Base-by-base conservation (phyloP, 768 basidiomycete genomes). In the Neoboletus magnificus region DNA sequence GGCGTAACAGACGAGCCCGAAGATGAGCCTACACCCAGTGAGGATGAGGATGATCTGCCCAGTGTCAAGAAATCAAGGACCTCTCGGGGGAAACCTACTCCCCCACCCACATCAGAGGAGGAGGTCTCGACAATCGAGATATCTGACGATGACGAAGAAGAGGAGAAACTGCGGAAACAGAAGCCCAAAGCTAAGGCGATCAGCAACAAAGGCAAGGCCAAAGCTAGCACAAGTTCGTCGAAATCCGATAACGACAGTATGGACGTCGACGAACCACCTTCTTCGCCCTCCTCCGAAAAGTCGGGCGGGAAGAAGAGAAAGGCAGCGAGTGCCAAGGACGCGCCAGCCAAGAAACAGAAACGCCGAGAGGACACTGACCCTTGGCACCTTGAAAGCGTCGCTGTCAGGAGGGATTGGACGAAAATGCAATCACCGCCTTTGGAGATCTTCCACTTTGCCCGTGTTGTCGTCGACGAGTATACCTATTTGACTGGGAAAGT, bases 381-480 rank as follows among this genome's bases (percentile, higher is more conserved):
- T 8, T 91, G 93, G 90, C 86, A 85, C 53, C 82, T 95, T 2
- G 78, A 79, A 35, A 80, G 79, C 1, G 71, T 75, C 25, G 71
- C 75, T 0, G 91, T 92, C 13, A 77, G 79, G 64, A 77, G 76
- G 50, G 85, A 96, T 60, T 96, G 86, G 86, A 86, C 76, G 8
- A 73, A 84, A 63, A 89, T 94, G 85, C 80, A 83, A 49, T 82
- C 85, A 1, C 93, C 94, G 1, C 89, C 93, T 18, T 74, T 97
- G 50, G 92, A 96, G 71, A 87, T 93, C 79, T 97, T 98, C 82
- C 83, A 93, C 65, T 97, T 91, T 68, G 77, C 90, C 4, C 87
- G 94, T 6, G 82, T 89, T 29, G 88, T 98, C 48, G 85, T 96
- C 40, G 95, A 97, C 72, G 94, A 98, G 67, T 98, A 95, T 70